These are phyloP conservation scores for Ophiostoma piceae DNA, from an alignment of 2,329 filamentous ascomycete genomes.

Conservation along the genomic window DNA sequence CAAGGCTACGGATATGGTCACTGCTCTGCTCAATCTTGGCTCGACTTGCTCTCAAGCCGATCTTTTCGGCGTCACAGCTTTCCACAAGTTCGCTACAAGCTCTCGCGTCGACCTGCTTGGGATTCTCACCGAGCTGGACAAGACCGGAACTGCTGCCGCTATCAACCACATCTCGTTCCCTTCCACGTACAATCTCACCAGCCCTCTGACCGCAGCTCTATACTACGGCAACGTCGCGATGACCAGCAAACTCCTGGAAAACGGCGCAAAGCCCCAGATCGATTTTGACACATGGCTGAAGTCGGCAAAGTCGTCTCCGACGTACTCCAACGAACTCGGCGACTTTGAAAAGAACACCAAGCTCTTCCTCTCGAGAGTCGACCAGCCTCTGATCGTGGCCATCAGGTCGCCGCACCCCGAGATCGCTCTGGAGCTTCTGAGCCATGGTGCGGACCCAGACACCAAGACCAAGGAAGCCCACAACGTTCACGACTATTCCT, in stretches of 20 bases:
- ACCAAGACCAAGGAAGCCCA: conserved; percentile 41
- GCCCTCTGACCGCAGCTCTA: background rate
- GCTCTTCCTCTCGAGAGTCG: conserved; percentile 43
- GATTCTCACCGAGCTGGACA: background rate
- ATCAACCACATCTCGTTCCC: background rate
- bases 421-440: conserved; percentile 54
- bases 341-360: conserved; percentile 46
- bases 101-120: conserved; percentile 40
- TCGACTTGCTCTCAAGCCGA: conserved; percentile 71
- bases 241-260: background rate
- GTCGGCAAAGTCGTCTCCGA: conserved; percentile 43
- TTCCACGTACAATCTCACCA: background rate
- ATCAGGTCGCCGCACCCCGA: conserved; percentile 44
- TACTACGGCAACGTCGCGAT: background rate
- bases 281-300: conserved; percentile 62
- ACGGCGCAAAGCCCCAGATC: conserved; percentile 41
- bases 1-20: conserved; percentile 60
- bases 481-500: background rate
- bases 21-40: conserved; percentile 61
- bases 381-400: conserved; percentile 65
- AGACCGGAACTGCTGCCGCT: background rate
- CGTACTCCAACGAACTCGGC: conserved; percentile 35
- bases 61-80: conserved; percentile 54
- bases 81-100: conserved; percentile 59
- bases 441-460: conserved; percentile 61